Conservation (phyloP, 2,329 filamentous ascomycete species). For the Raffaelea deltoideospora region DNA sequence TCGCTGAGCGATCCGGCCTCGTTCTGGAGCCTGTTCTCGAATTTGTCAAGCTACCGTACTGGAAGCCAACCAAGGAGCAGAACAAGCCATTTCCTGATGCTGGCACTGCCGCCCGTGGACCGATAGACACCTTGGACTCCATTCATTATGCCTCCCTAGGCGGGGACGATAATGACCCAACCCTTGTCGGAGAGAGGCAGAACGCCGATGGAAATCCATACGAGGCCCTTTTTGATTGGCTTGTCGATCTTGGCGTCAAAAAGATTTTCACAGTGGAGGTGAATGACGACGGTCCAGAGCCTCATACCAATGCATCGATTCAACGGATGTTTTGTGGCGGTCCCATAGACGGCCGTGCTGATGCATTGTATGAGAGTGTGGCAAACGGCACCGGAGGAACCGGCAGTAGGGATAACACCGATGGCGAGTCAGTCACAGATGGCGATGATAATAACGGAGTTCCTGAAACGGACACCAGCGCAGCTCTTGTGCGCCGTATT, state of each 20-base stretch:
- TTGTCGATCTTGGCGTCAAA: background rate
- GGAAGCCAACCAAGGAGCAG: background rate
- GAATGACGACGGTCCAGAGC: background rate
- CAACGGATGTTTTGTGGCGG: too few relatives aligned
- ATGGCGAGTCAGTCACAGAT: background rate
- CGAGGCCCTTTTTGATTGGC: background rate
- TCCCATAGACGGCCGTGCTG: too few relatives aligned
- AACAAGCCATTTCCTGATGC: background rate
- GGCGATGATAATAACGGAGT: background rate
- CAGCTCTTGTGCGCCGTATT: too few relatives aligned
- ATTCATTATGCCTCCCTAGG: background rate
- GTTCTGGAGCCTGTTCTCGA: background rate
- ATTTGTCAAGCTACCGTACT: background rate
- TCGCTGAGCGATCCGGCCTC: too few relatives aligned
- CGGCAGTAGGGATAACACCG: too few relatives aligned
- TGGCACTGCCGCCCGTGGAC: too few relatives aligned
- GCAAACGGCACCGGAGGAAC: too few relatives aligned
- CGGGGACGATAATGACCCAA: background rate
- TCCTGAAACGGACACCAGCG: too few relatives aligned
- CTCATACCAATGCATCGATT: background rate
- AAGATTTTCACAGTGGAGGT: background rate
- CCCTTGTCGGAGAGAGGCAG: too few relatives aligned
- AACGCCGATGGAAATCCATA: background rate
- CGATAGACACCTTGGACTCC: background rate
- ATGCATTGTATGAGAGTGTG: too few relatives aligned